Evolutionary conservation across 306 rosid genomes (phyloP).

Genomic region (Medicago lupulina): DNA sequence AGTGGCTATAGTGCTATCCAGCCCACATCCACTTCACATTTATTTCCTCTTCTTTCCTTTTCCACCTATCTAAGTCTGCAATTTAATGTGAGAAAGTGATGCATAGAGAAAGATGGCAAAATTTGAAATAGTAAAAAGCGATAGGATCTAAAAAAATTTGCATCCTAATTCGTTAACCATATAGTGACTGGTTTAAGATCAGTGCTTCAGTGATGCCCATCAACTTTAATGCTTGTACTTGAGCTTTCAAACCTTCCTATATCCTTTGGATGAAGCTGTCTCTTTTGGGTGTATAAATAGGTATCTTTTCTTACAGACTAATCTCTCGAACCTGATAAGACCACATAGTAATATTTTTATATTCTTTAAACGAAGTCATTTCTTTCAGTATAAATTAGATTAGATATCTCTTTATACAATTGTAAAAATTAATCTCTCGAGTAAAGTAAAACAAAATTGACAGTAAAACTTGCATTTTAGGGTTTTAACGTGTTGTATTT

Average conservation of each 20-base stretch:
- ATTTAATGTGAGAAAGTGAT: conserved; percentile 38
- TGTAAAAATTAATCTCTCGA: background rate
- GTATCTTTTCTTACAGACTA: background rate
- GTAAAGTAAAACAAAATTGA: background rate
- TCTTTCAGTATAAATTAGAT: background rate
- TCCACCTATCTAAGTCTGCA: conserved; percentile 25
- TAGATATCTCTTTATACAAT: background rate
- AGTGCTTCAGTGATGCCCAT: conserved; percentile 43
- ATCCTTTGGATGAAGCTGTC: conserved; percentile 41
- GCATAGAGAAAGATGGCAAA: conserved; percentile 23
- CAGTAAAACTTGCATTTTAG: background rate
- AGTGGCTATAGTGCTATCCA: conserved; percentile 32
- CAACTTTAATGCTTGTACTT: conserved; percentile 42
- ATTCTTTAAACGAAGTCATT: background rate
- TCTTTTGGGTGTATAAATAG: background rate
- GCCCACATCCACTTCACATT: conserved; percentile 37
- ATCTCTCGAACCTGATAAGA: background rate
- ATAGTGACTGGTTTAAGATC: conserved; percentile 7
- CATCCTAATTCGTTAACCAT: conserved; percentile 18
- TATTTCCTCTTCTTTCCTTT: conserved; percentile 24
- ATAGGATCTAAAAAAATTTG: conserved; percentile 10
- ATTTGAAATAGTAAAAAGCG: conserved; percentile 18
- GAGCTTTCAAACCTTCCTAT: conserved; percentile 27
- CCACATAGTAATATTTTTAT: background rate
- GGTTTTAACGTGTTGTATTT: background rate